phyloP scores from a whole-genome alignment of 169 alveolate genomes.

The Cystoisospora suis region DNA sequence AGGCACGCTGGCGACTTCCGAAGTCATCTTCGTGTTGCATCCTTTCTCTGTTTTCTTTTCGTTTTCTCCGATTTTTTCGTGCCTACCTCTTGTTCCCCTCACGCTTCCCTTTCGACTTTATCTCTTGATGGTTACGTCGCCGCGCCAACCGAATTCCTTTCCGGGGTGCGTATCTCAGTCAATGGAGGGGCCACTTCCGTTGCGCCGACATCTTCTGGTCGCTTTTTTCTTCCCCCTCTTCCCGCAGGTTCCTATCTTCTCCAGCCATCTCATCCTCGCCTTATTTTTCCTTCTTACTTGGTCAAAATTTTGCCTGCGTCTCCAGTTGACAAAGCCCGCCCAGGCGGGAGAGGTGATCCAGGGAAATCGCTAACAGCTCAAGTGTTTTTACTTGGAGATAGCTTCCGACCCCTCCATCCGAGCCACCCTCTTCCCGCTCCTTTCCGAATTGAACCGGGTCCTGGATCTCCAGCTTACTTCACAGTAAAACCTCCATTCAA shows the following conservation, averaged over 20 bases:
- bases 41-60: neutral
- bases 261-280: slow-evolving; percentile 24
- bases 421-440: neutral
- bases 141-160: neutral
- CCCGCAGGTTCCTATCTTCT: slow-evolving; percentile 8
- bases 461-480: neutral
- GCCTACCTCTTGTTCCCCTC: neutral
- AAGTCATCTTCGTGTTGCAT: neutral
- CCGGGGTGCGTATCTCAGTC: neutral
- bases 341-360: too few species aligned
- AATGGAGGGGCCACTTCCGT: neutral
- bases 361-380: too few species aligned
- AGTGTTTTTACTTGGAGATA: neutral
- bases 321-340: neutral
- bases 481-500: slow-evolving; percentile 9
- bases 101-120: neutral
- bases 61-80: neutral
- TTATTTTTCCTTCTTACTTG: neutral
- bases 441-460: neutral
- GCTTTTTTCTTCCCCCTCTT: neutral
- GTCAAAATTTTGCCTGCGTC: neutral
- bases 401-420: neutral
- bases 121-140: neutral
- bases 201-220: neutral
- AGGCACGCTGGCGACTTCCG: neutral